These are phyloP conservation scores for Zanthoxylum bungeanum DNA, from an alignment of 345 rosid genomes.

Conservation along the genomic window DNA sequence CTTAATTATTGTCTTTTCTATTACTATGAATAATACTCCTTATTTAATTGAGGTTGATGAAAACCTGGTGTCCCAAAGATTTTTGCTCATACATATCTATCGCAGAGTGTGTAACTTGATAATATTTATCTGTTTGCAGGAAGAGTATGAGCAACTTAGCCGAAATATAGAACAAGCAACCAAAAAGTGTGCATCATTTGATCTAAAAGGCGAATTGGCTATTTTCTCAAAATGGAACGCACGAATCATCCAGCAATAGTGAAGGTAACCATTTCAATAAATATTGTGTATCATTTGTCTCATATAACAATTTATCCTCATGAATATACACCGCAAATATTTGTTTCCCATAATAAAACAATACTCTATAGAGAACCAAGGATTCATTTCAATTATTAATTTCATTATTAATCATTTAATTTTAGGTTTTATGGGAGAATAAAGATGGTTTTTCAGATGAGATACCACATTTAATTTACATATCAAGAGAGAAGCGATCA, in stretches of 20 bases:
- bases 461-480: constrained; percentile 56
- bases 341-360: too few species aligned
- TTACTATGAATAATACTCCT: too few species aligned
- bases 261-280: constrained; percentile 45
- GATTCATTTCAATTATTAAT: background rate
- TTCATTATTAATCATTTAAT: background rate
- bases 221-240: constrained; percentile 35
- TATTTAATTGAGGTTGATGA: background rate
- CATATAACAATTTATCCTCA: too few species aligned
- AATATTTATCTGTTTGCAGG: constrained; percentile 27
- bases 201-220: constrained; percentile 32
- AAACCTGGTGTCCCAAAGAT: background rate
- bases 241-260: constrained; percentile 53
- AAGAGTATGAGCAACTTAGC: constrained; percentile 44
- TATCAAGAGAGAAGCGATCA: constrained; percentile 65
- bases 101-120: background rate
- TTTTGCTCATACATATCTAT: background rate
- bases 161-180: constrained; percentile 39
- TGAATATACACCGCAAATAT: too few species aligned
- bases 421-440: constrained; percentile 57
- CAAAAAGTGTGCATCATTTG: constrained; percentile 10
- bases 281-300: too few species aligned
- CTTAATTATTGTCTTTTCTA: too few species aligned
- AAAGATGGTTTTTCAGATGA: constrained; percentile 23
- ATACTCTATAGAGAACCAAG: background rate